phyloP scores from a whole-genome alignment of 495 filamentous ascomycete species.

The Hypoxylon fragiforme region DNA sequence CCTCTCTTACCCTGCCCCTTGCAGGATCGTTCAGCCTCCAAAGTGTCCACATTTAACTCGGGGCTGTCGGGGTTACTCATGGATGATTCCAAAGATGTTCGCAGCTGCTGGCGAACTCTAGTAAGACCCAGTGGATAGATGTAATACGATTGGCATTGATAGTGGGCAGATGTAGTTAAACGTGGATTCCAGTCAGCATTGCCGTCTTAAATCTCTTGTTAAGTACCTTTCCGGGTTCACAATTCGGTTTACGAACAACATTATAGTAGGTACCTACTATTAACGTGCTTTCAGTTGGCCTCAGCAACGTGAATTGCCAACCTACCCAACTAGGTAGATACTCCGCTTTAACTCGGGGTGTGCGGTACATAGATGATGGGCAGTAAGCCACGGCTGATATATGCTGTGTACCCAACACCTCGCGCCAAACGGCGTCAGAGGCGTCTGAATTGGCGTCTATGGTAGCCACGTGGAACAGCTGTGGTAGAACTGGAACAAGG shows the following conservation, averaged over 20 bases:
- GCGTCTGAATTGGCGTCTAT: conserved; percentile 6
- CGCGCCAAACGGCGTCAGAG: conserved; percentile 25
- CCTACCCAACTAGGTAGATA: too few relatives aligned
- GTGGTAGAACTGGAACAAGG: conserved; percentile 21
- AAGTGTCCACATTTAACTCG: conserved; percentile 12
- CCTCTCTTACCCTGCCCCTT: conserved; percentile 19
- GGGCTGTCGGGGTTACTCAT: not conserved
- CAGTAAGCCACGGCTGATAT: not conserved
- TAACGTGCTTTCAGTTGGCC: too few relatives aligned
- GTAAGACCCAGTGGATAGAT: too few relatives aligned
- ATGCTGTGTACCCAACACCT: conserved; percentile 5
- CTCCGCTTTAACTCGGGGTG: too few relatives aligned
- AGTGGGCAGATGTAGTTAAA: too few relatives aligned
- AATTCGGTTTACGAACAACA: too few relatives aligned
- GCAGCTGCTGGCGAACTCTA: not conserved
- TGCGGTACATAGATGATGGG: not conserved
- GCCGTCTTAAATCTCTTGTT: too few relatives aligned
- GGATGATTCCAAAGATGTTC: not conserved
- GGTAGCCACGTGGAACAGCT: conserved; percentile 25
- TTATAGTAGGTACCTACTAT: too few relatives aligned
- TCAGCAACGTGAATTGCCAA: too few relatives aligned
- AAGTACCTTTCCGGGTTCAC: too few relatives aligned
- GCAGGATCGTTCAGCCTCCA: conserved; percentile 29
- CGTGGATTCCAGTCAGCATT: too few relatives aligned
- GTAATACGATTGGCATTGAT: too few relatives aligned